Conservation (phyloP, 768 basidiomycete genomes). For the Russula dissimulans region DNA sequence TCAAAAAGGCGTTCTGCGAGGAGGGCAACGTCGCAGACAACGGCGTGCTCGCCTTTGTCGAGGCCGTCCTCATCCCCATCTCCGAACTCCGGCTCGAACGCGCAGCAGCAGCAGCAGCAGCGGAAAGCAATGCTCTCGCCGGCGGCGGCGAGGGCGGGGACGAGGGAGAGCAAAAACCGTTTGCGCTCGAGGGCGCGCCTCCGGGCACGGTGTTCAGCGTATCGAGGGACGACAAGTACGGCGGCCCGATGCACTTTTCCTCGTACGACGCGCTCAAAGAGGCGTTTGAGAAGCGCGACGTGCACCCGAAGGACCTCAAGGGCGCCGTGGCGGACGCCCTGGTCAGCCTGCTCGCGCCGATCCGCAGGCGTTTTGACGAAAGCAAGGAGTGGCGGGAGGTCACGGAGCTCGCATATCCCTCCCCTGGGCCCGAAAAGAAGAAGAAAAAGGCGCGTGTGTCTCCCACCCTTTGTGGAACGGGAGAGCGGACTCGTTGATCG, state of each 20-base stretch:
- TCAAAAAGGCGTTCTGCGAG: constrained; percentile 89
- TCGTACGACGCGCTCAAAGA: constrained; percentile 56
- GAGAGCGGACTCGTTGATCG: neutral
- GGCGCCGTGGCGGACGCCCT: constrained; percentile 64
- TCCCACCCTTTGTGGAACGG: too few relatives aligned
- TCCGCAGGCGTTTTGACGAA: constrained; percentile 66
- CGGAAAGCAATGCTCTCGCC: constrained; percentile 33
- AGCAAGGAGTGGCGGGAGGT: constrained; percentile 74
- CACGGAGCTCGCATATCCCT: constrained; percentile 77
- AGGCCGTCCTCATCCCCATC: constrained; percentile 84
- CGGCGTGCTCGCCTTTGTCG: constrained; percentile 70
- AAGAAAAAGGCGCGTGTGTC: constrained; percentile 44
- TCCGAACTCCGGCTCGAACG: constrained; percentile 59
- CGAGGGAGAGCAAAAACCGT: constrained; percentile 43
- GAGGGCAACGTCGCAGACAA: constrained; percentile 86
- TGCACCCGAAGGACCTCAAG: constrained; percentile 93
- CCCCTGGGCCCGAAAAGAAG: constrained; percentile 52
- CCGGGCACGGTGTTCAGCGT: constrained; percentile 77
- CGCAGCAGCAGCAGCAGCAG: neutral
- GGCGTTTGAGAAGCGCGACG: constrained; percentile 63
- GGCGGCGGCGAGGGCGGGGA: constrained; percentile 39
- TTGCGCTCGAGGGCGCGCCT: constrained; percentile 61
- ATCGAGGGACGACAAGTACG: constrained; percentile 67
- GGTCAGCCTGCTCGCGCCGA: constrained; percentile 65
- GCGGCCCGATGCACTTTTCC: constrained; percentile 69